Conservation (phyloP, 768 basidiomycete genomes). For the Dendrothele bispora region DNA sequence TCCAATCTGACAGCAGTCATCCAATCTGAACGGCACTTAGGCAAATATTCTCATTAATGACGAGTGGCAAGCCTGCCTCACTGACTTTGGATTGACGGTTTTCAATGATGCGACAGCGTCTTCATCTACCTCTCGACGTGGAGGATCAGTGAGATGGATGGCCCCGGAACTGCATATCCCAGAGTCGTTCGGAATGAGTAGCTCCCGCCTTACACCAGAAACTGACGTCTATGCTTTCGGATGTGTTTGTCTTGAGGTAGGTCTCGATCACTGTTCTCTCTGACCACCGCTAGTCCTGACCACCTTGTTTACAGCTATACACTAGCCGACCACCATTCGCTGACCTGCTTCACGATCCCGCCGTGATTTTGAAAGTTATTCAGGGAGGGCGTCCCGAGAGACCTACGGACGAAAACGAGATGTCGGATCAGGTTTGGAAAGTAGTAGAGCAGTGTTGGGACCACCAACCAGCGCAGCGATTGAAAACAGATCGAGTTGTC, state of each 20-base stretch:
- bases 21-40: no score
- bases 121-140: constrained; percentile 5
- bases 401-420: constrained; percentile 2
- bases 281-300: background rate
- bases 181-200: constrained; percentile 3
- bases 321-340: constrained; percentile 7
- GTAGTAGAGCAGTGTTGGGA: constrained; percentile 16
- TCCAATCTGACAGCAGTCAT: background rate
- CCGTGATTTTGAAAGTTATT: constrained; percentile 10
- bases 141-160: constrained; percentile 11
- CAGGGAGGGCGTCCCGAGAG: constrained; percentile 6
- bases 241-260: constrained; percentile 9
- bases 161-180: constrained; percentile 7
- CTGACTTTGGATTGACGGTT: constrained; percentile 16
- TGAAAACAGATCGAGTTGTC: constrained; percentile 15
- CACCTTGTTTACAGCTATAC: constrained; percentile 2
- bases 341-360: constrained; percentile 4
- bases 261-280: background rate
- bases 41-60: constrained; percentile 15
- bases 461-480: constrained; percentile 12
- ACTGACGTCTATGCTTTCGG: constrained; percentile 9
- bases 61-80: constrained; percentile 9
- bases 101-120: constrained; percentile 11
- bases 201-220: constrained; percentile 5
- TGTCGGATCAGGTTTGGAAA: constrained; percentile 15